These are phyloP conservation scores for Ascoidea tarda DNA, from an alignment of 805 yeast genomes.

Conservation along the genomic window DNA sequence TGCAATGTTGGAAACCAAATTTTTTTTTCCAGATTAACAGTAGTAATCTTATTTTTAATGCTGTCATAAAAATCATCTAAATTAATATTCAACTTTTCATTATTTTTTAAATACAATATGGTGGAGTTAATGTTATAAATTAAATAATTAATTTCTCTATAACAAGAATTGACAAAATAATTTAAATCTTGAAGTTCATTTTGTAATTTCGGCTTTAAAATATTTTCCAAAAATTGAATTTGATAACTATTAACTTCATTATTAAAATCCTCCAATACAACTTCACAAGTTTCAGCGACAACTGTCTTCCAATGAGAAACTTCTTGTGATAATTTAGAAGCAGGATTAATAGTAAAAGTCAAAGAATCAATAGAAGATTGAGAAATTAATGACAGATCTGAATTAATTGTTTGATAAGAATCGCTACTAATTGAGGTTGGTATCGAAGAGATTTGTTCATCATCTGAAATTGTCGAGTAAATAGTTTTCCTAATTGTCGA, in stretches of 20 bases:
- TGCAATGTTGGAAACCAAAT: too few relatives aligned
- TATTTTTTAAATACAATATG: slow-evolving; percentile 9
- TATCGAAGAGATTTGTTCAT: too few relatives aligned
- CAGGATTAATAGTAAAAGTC: background rate
- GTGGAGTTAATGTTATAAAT: slow-evolving; percentile 26
- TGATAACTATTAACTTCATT: slow-evolving; percentile 5
- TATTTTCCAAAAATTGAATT: slow-evolving; percentile 3
- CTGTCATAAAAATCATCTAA: too few relatives aligned
- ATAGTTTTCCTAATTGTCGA: background rate
- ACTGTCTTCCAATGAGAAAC: slow-evolving; percentile 5
- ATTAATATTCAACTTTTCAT: background rate
- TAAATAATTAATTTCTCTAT: slow-evolving; percentile 16
- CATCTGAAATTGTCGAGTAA: background rate
- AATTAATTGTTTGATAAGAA: background rate
- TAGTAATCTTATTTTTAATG: too few relatives aligned
- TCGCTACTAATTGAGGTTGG: background rate
- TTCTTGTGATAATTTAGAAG: background rate
- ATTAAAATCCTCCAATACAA: slow-evolving; percentile 6
- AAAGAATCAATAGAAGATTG: background rate
- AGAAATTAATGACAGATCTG: background rate
- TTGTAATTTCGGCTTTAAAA: slow-evolving; percentile 4
- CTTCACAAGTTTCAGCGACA: slow-evolving; percentile 5
- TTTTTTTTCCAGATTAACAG: too few relatives aligned
- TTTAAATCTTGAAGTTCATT: slow-evolving; percentile 3
- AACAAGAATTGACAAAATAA: slow-evolving; percentile 10